Evolutionary conservation across 2,329 filamentous ascomycete genomes (phyloP).

Genomic region (Cladophialophora psammophila): DNA sequence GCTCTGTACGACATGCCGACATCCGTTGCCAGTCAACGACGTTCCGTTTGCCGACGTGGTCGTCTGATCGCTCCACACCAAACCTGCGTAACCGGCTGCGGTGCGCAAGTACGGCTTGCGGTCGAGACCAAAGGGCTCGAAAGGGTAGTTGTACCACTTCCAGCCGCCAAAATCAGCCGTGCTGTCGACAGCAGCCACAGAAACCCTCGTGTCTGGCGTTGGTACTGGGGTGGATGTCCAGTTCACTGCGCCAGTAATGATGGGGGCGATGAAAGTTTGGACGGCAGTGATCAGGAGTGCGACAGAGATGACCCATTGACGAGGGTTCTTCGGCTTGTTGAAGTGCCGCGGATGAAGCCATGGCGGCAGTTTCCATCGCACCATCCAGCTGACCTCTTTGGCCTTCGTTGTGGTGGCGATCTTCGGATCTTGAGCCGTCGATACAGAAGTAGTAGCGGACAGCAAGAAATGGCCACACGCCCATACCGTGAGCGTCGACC

Average conservation of each 20-base stretch:
- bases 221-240: constrained; percentile 10
- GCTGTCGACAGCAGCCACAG: not conserved
- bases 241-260: constrained; percentile 12
- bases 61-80: not conserved
- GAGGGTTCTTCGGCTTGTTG: not conserved
- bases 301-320: not conserved
- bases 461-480: constrained; percentile 11
- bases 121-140: not conserved
- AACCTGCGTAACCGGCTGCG: not conserved
- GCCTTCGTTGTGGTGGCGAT: not conserved
- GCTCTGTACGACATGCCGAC: constrained; percentile 28
- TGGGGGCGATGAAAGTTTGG: constrained; percentile 2
- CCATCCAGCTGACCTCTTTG: constrained; percentile 1
- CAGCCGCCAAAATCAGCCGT: constrained; percentile 4
- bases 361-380: not conserved
- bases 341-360: not conserved
- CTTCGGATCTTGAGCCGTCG: not conserved
- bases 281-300: not conserved
- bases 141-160: constrained; percentile 12
- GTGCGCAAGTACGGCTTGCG: not conserved
- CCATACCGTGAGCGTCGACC: constrained; percentile 24
- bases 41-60: not conserved
- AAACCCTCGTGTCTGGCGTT: not conserved
- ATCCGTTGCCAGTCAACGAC: not conserved
- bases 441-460: not conserved